phyloP scores from a whole-genome alignment of 1,284 basidiomycete genomes.

The Boletus mariae region DNA sequence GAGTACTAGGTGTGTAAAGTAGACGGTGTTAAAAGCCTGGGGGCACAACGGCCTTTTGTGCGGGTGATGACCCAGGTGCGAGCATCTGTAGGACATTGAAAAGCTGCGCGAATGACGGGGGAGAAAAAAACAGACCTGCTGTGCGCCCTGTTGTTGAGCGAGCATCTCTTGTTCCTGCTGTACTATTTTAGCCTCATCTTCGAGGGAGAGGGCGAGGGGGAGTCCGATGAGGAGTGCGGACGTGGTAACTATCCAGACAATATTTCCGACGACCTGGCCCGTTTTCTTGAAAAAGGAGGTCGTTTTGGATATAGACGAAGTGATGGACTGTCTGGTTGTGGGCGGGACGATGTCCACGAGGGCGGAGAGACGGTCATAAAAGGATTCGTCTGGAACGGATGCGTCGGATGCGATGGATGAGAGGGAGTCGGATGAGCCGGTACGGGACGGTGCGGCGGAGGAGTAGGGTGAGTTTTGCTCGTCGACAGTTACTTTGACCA shows the following conservation, averaged over 20 bases:
- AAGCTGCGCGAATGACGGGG: not conserved
- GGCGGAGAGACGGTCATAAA: slow-evolving; percentile 85
- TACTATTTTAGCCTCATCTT: slow-evolving; percentile 93
- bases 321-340: slow-evolving; percentile 75
- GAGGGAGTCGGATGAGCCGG: slow-evolving; percentile 66
- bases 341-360: slow-evolving; percentile 96
- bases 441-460: slow-evolving; percentile 61
- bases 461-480: slow-evolving; percentile 73
- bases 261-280: slow-evolving; percentile 75
- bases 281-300: slow-evolving; percentile 62
- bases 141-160: slow-evolving; percentile 88
- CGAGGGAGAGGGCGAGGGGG: slow-evolving; percentile 88
- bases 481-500: slow-evolving; percentile 85
- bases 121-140: slow-evolving; percentile 58
- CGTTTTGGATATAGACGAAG: slow-evolving; percentile 57
- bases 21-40: slow-evolving; percentile 58
- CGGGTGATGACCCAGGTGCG: slow-evolving; percentile 41
- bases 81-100: slow-evolving; percentile 53
- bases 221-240: slow-evolving; percentile 91
- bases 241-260: slow-evolving; percentile 95
- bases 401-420: slow-evolving; percentile 70
- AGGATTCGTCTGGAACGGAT: slow-evolving; percentile 67
- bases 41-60: slow-evolving; percentile 67
- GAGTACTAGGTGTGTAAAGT: slow-evolving; percentile 13
- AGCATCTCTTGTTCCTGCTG: slow-evolving; percentile 94